A percentile compares a stretch with the other conserved stretches of the same genome.
These are phyloP conservation scores for Aphanomyces invadans DNA, from an alignment of 352 stramenopile species.

Conservation along the genomic window DNA sequence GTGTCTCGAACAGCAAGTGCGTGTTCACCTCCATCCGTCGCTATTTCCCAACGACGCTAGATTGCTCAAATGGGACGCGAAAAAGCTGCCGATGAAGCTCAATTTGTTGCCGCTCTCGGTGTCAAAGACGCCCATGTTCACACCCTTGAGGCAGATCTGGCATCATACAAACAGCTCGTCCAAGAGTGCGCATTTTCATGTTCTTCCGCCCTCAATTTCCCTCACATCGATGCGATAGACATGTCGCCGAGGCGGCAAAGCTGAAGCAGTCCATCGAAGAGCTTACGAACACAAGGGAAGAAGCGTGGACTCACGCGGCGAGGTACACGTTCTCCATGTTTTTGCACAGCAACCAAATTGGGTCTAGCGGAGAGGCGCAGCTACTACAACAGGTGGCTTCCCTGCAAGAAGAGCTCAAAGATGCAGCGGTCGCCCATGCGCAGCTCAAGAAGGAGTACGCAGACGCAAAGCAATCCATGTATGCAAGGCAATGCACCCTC, in stretches of 20 bases:
- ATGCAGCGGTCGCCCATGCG: conserved; percentile 48
- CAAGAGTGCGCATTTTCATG: not conserved
- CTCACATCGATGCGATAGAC: too few species aligned
- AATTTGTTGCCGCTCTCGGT: not conserved
- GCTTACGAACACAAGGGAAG: conserved; percentile 12
- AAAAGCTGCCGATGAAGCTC: conserved; percentile 17
- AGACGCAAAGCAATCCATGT: conserved; percentile 61
- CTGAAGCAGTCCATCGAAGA: not conserved
- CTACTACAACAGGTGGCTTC: conserved; percentile 41
- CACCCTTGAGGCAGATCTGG: conserved; percentile 38
- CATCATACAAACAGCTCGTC: not conserved
- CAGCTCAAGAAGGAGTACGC: conserved; percentile 57
- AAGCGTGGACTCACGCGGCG: conserved; percentile 17
- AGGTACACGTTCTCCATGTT: too few species aligned
- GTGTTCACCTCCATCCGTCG: not conserved
- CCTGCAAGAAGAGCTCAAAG: conserved; percentile 53
- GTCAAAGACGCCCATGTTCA: conserved; percentile 60
- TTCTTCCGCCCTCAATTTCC: not conserved
- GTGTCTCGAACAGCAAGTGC: conserved; percentile 51
- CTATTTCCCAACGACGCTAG: not conserved
- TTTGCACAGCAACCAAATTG: not conserved
- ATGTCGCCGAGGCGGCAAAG: not conserved
- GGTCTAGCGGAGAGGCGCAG: conserved; percentile 15
- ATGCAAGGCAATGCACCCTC: conserved; percentile 58
- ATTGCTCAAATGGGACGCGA: conserved; percentile 24